phyloP scores from a whole-genome alignment of 805 yeast genomes.

The baker's yeast (Saccharomyces cerevisiae) region DNA sequence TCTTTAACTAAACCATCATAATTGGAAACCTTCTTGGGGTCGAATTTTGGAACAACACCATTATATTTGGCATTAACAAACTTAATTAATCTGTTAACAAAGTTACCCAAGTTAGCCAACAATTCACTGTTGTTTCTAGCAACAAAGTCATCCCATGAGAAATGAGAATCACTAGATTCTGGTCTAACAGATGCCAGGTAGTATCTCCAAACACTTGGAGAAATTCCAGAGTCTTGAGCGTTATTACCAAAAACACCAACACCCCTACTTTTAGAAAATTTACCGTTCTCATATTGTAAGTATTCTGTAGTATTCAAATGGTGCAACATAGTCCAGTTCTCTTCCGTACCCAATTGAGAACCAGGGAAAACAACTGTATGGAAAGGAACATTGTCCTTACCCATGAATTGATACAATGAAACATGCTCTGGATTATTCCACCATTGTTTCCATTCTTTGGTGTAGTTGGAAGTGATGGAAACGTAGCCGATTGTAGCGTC shows the following conservation, averaged over 20 bases:
- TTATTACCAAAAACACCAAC: conserved; percentile 97
- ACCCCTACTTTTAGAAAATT: conserved; percentile 95
- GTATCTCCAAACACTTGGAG: conserved; percentile 96
- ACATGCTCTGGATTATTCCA: conserved; percentile 93
- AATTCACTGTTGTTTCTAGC: conserved; percentile 88
- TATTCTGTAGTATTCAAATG: conserved; percentile 94
- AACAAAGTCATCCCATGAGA: conserved; percentile 95
- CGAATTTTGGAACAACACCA: conserved; percentile 74
- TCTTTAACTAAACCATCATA: conserved; percentile 44
- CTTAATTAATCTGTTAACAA: conserved; percentile 87
- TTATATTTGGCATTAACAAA: conserved; percentile 85
- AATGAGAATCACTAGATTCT: conserved; percentile 91
- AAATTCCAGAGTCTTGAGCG: conserved; percentile 85
- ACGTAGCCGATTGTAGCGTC: conserved; percentile 97
- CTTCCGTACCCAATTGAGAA: conserved; percentile 78
- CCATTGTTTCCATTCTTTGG: conserved; percentile 77
- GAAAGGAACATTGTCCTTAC: conserved; percentile 98
- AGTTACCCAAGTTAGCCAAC: conserved; percentile 92
- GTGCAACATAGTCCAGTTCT: conserved; percentile 83
- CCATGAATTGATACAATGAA: conserved; percentile 92
- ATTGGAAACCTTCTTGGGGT: conserved; percentile 40
- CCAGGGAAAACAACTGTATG: conserved; percentile 98
- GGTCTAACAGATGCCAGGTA: conserved; percentile 90
- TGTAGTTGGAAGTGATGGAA: conserved; percentile 91
- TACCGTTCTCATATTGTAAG: conserved; percentile 95